phyloP scores from a whole-genome alignment of 257 asterid genomes.

The Verbascum thapsus region DNA sequence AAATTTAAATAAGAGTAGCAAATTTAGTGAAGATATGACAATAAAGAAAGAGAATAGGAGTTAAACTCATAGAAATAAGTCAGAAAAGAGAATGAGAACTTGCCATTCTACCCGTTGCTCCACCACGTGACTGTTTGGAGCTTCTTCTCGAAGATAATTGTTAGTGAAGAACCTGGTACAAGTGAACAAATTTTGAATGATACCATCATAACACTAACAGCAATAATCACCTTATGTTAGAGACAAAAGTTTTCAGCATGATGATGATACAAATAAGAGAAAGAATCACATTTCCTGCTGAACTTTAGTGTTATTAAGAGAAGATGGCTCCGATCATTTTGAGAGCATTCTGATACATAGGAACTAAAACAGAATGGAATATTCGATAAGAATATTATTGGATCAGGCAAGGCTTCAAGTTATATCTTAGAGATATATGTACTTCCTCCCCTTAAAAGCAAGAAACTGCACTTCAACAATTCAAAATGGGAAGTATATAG shows the following conservation, averaged over 20 bases:
- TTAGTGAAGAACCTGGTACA: constrained; percentile 88
- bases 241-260: constrained; percentile 18
- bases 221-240: constrained; percentile 7
- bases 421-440: not conserved
- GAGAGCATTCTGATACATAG: constrained; percentile 1
- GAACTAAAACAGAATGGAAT: not conserved
- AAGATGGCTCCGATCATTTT: not conserved
- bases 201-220: constrained; percentile 1
- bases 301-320: not conserved
- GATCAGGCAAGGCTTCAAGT: not conserved
- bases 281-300: not conserved
- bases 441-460: not conserved
- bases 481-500: not conserved
- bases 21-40: constrained; percentile 9
- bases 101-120: constrained; percentile 99
- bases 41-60: constrained; percentile 8
- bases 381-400: not conserved
- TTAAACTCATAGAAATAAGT: constrained; percentile 18
- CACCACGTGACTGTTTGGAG: constrained; percentile 91
- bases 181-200: constrained; percentile 20
- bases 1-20: constrained; percentile 2
- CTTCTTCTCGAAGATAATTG: constrained; percentile 97
- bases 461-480: constrained; percentile 2
- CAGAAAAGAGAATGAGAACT: constrained; percentile 41
- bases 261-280: constrained; percentile 18